Conservation (phyloP, 345 rosid species). For the Gossypium raimondii region DNA sequence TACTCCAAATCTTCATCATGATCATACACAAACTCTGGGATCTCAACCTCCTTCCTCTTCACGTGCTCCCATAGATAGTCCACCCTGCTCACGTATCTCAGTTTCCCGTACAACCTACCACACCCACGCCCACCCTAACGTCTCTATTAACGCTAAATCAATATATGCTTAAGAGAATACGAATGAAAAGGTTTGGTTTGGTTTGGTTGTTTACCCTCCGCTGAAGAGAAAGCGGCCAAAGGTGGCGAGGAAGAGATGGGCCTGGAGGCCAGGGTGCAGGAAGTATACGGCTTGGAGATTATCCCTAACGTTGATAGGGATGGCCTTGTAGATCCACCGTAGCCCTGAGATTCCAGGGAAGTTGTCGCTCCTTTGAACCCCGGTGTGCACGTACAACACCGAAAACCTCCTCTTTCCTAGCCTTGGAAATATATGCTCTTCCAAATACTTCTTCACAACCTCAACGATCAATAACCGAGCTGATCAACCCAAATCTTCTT, state of each 20-base stretch:
- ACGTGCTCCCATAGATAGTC: not conserved
- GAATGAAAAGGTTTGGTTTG: not conserved
- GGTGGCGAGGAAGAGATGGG: not conserved
- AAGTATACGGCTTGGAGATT: conserved; percentile 2
- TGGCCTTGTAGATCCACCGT: not conserved
- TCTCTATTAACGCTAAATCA: not conserved
- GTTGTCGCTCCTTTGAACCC: not conserved
- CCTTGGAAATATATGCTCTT: not conserved
- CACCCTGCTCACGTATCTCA: not conserved
- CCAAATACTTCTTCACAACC: not conserved
- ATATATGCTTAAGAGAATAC: not conserved
- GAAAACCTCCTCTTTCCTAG: not conserved
- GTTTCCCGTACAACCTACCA: conserved; percentile 1
- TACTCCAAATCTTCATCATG: not conserved
- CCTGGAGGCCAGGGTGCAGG: conserved; percentile 1
- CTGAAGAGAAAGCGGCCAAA: not conserved
- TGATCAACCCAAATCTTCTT: not conserved
- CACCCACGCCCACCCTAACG: too few relatives aligned
- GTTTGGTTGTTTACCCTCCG: not conserved
- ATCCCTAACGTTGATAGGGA: not conserved
- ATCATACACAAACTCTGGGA: not conserved
- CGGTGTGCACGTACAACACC: conserved; percentile 3
- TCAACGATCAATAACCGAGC: conserved; percentile 4
- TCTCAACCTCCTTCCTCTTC: conserved; percentile 2
- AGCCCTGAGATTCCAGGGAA: not conserved